These are phyloP conservation scores for Ramaria sp. DNA, from an alignment of 768 basidiomycete species.

Conservation along the genomic window DNA sequence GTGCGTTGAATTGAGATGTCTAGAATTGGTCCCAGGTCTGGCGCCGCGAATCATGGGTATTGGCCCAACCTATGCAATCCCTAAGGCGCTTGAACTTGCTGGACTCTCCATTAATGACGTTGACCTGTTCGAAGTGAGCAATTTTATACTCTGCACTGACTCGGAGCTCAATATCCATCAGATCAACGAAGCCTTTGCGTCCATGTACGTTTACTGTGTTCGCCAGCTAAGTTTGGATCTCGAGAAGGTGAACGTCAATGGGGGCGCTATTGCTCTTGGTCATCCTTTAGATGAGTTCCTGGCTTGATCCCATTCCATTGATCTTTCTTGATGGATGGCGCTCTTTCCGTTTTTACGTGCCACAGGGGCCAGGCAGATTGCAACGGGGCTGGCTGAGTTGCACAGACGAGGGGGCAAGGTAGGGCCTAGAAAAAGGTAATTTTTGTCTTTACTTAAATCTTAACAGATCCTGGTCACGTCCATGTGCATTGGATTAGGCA, in stretches of 20 bases:
- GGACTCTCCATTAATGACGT: constrained; percentile 62
- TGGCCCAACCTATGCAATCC: constrained; percentile 79
- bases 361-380: constrained; percentile 79
- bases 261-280: constrained; percentile 82
- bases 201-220: constrained; percentile 66
- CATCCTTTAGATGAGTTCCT: constrained; percentile 65
- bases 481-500: constrained; percentile 77
- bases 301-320: constrained; percentile 2
- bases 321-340: constrained; percentile 14
- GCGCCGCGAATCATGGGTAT: constrained; percentile 83
- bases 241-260: constrained; percentile 78
- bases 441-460: not conserved
- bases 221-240: constrained; percentile 50
- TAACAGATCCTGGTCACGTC: constrained; percentile 67
- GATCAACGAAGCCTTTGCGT: constrained; percentile 92
- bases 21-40: constrained; percentile 30
- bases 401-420: constrained; percentile 19
- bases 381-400: constrained; percentile 60
- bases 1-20: not conserved
- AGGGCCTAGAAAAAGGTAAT: not conserved
- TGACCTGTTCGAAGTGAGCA: constrained; percentile 63
- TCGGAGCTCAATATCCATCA: constrained; percentile 17
- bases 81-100: constrained; percentile 53
- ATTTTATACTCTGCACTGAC: not conserved
- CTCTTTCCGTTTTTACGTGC: constrained; percentile 37